Base-by-base conservation (phyloP, 495 filamentous ascomycete genomes). In the Penicillium verhagenii region DNA sequence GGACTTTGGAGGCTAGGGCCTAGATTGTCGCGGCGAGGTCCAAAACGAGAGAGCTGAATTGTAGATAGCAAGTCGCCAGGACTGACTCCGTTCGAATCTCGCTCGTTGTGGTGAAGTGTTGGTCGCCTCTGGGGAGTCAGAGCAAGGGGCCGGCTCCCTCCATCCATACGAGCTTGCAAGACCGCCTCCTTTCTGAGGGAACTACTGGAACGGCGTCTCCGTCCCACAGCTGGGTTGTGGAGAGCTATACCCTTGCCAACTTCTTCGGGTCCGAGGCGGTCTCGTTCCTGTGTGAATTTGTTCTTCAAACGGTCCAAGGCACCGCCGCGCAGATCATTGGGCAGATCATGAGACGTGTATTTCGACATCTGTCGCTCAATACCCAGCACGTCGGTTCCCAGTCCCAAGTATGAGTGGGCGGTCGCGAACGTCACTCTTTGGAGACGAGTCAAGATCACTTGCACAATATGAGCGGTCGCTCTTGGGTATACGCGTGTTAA, bases 401-500 rank as follows among this genome's bases (percentile, higher is more conserved):
- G 70, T 1, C 94, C 94, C 14, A 98, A 84, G 63, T 98, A 98
- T 7, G 90, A 87, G 72, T 96, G 91, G 0, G 89, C 95, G 2
- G 95, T 97, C 0, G 90, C 86, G 38, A 98, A 88, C 1, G 95
- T 97, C 18, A 98, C 94, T 52, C 94, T 79, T 65, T 98, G 94
- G 28, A 98, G 86, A 53, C 94, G 80, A 2, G 94, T 97, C 25
- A 98, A 70, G 48, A 98, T 97, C 24, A 98, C 94, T 53, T 97
- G 93, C 2, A 98, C 91, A 56, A 98, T 97, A 67, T 98, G 94
- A 6, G 95, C 89, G 10, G 94, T 96, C 3, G 94, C 94, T 72
- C 91, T 92, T 7, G 94, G 94, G 65, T 97, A 98, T 19, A 97
- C 87, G 57, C 89, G 79, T n/a, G 96, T 98, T 33, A 98, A 75